phyloP scores from a whole-genome alignment of 2,329 filamentous ascomycete genomes.

The Epichloe amarillans region DNA sequence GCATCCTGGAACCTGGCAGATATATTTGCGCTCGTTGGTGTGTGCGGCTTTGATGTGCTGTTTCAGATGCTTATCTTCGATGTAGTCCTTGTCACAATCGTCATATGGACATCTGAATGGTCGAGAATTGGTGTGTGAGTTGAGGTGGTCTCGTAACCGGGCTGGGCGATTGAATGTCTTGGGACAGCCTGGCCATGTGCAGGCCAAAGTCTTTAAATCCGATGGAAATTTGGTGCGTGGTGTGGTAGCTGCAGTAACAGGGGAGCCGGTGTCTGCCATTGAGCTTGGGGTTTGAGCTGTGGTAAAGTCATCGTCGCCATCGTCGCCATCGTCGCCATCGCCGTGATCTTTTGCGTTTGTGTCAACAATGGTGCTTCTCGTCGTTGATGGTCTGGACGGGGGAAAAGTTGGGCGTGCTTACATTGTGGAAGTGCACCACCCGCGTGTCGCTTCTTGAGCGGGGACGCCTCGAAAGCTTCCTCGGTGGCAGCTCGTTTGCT shows the following conservation, averaged over 20 bases:
- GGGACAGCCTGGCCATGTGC: constrained; percentile 58
- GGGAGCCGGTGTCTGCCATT: constrained; percentile 17
- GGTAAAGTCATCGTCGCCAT: constrained; percentile 21
- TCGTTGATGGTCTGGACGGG: not conserved
- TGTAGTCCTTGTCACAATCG: constrained; percentile 70
- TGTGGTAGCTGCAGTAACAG: constrained; percentile 21
- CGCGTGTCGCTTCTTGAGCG: constrained; percentile 15
- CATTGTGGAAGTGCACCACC: constrained; percentile 11
- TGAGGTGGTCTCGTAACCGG: constrained; percentile 63
- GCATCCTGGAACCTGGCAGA: constrained; percentile 61
- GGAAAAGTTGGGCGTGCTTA: constrained; percentile 4
- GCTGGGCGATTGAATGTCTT: constrained; percentile 84
- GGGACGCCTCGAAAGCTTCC: constrained; percentile 12
- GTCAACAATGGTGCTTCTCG: not conserved
- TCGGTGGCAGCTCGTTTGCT: constrained; percentile 19
- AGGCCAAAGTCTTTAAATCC: constrained; percentile 63
- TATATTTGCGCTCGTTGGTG: constrained; percentile 53
- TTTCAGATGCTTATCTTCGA: constrained; percentile 73
- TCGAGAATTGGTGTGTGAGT: constrained; percentile 76
- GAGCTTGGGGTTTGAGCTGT: constrained; percentile 21
- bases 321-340: constrained; percentile 17
- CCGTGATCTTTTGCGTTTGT: not conserved
- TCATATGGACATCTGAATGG: constrained; percentile 59
- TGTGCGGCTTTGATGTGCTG: constrained; percentile 79
- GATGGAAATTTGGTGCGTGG: constrained; percentile 47